Evolutionary conservation across 1,139 yeast species (phyloP), one percentile per base, ranked within the genome.

Genomic region (Yamadazyma dendronema): DNA sequence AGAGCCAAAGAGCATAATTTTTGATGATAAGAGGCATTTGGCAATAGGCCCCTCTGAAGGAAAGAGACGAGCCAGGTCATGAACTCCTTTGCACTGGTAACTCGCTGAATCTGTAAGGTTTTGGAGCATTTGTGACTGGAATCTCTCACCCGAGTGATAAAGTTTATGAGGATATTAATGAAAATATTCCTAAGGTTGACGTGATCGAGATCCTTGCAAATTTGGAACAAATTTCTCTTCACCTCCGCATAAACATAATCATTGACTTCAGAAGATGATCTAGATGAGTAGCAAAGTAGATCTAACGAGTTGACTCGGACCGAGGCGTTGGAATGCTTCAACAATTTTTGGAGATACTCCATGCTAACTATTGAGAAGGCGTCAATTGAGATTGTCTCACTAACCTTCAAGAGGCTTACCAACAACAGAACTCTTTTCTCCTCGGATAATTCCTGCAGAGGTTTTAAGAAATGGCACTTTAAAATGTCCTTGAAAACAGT

Each of bases 11-110:
- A 71, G 36, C 79, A 62, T 23, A 72, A 65, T 17, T 74, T 57
- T 47, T 82, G 75, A 33, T 83, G 81, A 50, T 87, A 88, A 3
- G 85, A 81, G 0, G 84, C 65, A 1, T 87, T 86, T 0, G 95
- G 90, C 9, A 68, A 62, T 16, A 86, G 50, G 37, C 72, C 74
- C 0, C 53, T 40, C 27, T 59, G 59, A 12, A 81, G 46, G 41
- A 70, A 67, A 0, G 46, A 42, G 2, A 77, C 35, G 3, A 84
- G 48, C 67, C 74, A 62, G 0, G 34, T 16, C 15, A 80, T 41
- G 48, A 84, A 86, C 0, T 39, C 31, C 27, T 62, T 42, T 5
- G 69, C 67, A 1, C 48, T 37, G 6, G 51, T 47, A 4, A 77
- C 54, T 24, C 36, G 35, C 35, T 40, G 31, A 30, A 61, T 60